phyloP scores from a whole-genome alignment of 2,329 filamentous ascomycete species.

The Diaporthe capsici region DNA sequence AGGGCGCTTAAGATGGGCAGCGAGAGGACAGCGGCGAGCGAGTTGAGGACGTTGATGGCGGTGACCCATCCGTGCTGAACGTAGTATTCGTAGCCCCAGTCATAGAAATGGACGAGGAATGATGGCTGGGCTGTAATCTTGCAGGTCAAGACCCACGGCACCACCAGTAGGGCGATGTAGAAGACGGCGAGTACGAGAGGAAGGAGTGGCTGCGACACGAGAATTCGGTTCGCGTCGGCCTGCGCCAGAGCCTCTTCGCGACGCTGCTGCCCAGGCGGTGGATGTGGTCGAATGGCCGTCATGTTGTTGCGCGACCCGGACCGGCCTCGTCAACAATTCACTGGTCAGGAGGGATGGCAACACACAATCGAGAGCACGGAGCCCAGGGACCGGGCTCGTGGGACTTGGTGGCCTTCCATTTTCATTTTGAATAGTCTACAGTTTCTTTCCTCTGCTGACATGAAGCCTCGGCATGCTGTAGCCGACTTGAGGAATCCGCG shows the following conservation, averaged over 20 bases:
- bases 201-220: background rate
- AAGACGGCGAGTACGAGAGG: slow-evolving; percentile 22
- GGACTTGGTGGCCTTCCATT: background rate
- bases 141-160: slow-evolving; percentile 32
- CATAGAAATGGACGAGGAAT: background rate
- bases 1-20: slow-evolving; percentile 43
- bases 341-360: background rate
- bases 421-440: background rate
- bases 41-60: slow-evolving; percentile 25
- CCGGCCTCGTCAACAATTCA: background rate
- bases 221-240: background rate
- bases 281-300: background rate
- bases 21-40: slow-evolving; percentile 41
- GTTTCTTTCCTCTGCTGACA: background rate
- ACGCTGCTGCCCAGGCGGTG: slow-evolving; percentile 3
- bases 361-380: background rate
- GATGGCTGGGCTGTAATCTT: slow-evolving; percentile 2
- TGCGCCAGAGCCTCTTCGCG: background rate
- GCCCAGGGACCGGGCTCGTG: background rate
- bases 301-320: background rate
- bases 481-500: slow-evolving; percentile 9
- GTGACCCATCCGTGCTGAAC: background rate
- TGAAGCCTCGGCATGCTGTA: background rate
- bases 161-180: slow-evolving; percentile 20
- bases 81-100: background rate